Base-by-base conservation (phyloP, 148 eudicot genomes). In the Beta vulgaris region DNA sequence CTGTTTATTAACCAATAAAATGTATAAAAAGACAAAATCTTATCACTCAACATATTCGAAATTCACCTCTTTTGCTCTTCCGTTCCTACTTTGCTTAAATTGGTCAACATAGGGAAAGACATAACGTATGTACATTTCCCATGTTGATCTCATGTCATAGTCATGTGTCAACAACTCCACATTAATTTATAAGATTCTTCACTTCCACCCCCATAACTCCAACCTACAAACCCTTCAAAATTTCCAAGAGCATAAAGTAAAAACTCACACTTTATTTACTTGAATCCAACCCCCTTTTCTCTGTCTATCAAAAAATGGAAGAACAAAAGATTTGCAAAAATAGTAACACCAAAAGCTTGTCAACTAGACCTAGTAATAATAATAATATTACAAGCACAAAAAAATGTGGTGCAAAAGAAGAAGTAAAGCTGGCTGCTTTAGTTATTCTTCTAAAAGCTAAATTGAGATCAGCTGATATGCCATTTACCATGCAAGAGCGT, bases 401-500 rank as follows among this genome's bases (percentile, higher is more conserved):
- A 43, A 9, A n/a, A n/a, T n/a, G 2, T 9, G 15, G 15, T 9
- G 57, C 25, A 21, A 34, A 63, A 44, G 44, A 62, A 34, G 64
- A 65, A 53, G 49, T 35, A 61, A 74, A 74, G 42, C 32, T 74
- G 44, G 77, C 46, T 2, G 6, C 34, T 2, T 62, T 63, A 32
- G 60, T 61, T 14, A 43, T 63, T 0, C 54, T 19, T 44, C 29
- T 73, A 18, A 60, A 60, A 14, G 69, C 58, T 35, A 34, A 32
- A 39, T 21, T 66, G 49, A 46, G 43, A 19, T 51, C 64, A 23
- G 63, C 34, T 21, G 78, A 75, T 16, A 75, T 75, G 78, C 64
- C 72, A n/a, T 13, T 75, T 3, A 75, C 63, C 46, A 75, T 75
- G 78, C 78, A 75, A 75, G 72, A 65, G 36, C 63, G 53, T 53